Evolutionary conservation across 2,329 filamentous ascomycete genomes (phyloP).

Genomic region (Neofusicoccum umdonicola): DNA sequence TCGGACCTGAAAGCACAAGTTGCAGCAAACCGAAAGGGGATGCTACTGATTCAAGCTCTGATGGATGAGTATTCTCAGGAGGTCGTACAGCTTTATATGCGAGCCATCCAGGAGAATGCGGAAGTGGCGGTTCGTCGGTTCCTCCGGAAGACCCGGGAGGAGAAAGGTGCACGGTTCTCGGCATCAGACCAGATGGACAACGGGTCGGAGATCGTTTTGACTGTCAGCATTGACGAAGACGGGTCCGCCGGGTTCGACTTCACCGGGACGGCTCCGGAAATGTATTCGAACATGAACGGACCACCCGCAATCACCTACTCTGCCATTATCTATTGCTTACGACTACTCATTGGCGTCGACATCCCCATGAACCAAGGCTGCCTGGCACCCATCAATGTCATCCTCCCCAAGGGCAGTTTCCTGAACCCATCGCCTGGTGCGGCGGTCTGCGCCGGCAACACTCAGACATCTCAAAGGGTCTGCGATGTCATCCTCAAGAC

Average conservation of each 20-base stretch:
- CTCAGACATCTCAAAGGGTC: slow-evolving; percentile 22
- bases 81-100: slow-evolving; percentile 43
- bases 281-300: slow-evolving; percentile 23
- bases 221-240: slow-evolving; percentile 12
- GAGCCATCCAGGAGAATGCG: slow-evolving; percentile 37
- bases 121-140: slow-evolving; percentile 33
- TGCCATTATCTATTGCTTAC: slow-evolving; percentile 48
- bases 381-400: slow-evolving; percentile 34
- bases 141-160: slow-evolving; percentile 47
- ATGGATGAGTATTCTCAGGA: slow-evolving; percentile 35
- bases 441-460: slow-evolving; percentile 28
- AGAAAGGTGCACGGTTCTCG: background rate
- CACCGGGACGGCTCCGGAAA: slow-evolving; percentile 19
- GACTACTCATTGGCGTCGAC: slow-evolving; percentile 36
- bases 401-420: slow-evolving; percentile 33
- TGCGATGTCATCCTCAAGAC: slow-evolving; percentile 25
- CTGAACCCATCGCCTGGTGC: slow-evolving; percentile 35
- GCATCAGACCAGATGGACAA: slow-evolving; percentile 20
- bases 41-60: slow-evolving; percentile 34
- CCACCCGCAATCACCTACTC: slow-evolving; percentile 50
- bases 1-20: slow-evolving; percentile 37
- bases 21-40: slow-evolving; percentile 34
- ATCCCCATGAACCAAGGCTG: slow-evolving; percentile 44
- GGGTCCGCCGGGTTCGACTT: slow-evolving; percentile 22
- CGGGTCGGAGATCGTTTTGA: slow-evolving; percentile 19